Base-by-base conservation (phyloP, 75 land plant genomes). In the Ceratopteris richardii region DNA sequence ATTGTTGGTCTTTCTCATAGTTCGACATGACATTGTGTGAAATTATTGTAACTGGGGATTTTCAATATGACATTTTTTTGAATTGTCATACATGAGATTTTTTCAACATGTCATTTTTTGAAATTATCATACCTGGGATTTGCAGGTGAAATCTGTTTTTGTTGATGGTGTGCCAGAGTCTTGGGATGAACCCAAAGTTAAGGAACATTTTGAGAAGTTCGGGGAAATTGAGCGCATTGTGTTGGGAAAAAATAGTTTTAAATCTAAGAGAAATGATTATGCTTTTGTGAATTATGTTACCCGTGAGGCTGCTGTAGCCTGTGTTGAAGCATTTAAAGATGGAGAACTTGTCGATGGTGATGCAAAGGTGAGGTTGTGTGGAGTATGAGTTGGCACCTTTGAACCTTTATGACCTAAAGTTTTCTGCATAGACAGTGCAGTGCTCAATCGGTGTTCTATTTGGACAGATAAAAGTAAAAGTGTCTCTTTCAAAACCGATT, bases 171-270 rank as follows among this genome's bases (percentile, higher is more conserved):
- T 91, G 33, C 88, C 89, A 29, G 63, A 93, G 17, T 63, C 79
- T 24, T 91, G 97, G 97, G 93, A 91, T 74, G 97, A 91, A 30
- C 83, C 80, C 26, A 71, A 67, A 33, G 86, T 91, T 14, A 68
- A 61, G n/a, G 80, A 78, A n/a, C 67, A 75, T 24, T 75, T 87
- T 29, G 78, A 77, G 64, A 71, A 67, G 44, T 84, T 58, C 78
- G 93, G 93, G 23, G 72, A 67, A 36, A 78, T 91, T 57, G 88
- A 82, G 36, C 78, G 77, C 48, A 69, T 91, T 57, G 86, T 77
- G 36, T 76, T 91, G 36, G 93, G 93, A 2, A 85, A 94, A 0
- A 82, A 87, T 52, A 84, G 78, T 82, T 78, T 87, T 37, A 73
- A 85, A 18, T 83, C 93, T 4, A 84, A 76, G 66, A 76, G 93